Evolutionary conservation across 441 rosid genomes (phyloP).

Genomic region (Flueggea neowawraea): DNA sequence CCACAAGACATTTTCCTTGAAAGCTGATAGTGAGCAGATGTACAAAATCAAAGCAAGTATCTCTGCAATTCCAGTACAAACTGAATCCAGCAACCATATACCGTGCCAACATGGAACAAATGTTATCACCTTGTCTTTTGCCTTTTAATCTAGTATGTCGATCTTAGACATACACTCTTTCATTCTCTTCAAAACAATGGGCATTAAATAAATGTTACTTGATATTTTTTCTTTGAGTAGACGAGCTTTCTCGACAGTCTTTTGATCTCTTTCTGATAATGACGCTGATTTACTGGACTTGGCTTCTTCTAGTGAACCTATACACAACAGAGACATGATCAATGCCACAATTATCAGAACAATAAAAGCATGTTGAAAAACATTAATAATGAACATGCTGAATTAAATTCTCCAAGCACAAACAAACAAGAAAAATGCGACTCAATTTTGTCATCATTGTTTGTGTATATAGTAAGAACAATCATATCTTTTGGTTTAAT

Average conservation of each 20-base stretch:
- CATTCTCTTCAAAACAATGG: conserved; percentile 44
- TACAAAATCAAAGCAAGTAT: neutral
- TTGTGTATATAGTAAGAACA: no score
- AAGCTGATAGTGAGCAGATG: conserved; percentile 9
- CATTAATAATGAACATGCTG: neutral
- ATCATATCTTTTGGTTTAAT: no score
- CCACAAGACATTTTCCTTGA: neutral
- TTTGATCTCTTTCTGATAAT: conserved; percentile 23
- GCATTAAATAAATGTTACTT: conserved; percentile 38
- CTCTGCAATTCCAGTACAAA: conserved; percentile 10
- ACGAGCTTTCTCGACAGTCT: conserved; percentile 26
- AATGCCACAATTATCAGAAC: conserved; percentile 5
- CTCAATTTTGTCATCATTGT: no score
- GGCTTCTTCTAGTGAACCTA: conserved; percentile 19
- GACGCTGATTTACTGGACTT: conserved; percentile 12
- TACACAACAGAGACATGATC: conserved; percentile 8
- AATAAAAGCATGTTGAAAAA: neutral
- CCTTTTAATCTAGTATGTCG: conserved; percentile 37
- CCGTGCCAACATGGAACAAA: neutral
- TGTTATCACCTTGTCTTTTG: conserved; percentile 26
- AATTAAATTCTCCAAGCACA: no score
- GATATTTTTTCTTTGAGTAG: conserved; percentile 41
- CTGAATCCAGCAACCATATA: conserved; percentile 6
- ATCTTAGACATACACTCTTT: conserved; percentile 45
- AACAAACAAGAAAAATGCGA: no score